Evolutionary conservation across 2,329 filamentous ascomycete genomes (phyloP).

Genomic region (Xylariaceae sp.): DNA sequence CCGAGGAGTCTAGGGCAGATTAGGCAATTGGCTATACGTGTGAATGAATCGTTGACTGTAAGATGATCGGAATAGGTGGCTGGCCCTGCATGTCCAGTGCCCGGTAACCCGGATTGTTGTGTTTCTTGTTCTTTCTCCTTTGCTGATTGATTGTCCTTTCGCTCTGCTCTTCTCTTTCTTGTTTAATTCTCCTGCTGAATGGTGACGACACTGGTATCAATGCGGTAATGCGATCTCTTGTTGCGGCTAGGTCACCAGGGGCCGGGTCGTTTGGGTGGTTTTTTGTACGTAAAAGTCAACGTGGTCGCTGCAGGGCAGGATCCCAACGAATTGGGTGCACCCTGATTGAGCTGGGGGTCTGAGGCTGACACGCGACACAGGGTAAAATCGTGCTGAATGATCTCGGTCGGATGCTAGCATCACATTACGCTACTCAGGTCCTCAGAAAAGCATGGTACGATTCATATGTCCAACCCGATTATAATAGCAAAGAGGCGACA

Average conservation of each 20-base stretch:
- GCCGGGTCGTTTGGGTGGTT: conserved; percentile 13
- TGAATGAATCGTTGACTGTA: conserved; percentile 7
- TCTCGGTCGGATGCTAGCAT: too few relatives aligned
- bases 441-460: background rate
- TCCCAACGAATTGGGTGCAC: conserved; percentile 24
- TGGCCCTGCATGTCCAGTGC: conserved; percentile 7
- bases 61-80: conserved; percentile 5
- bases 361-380: background rate
- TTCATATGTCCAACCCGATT: background rate
- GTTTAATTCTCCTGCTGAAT: background rate
- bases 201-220: conserved; percentile 6
- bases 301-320: conserved; percentile 20
- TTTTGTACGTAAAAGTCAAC: conserved; percentile 27
- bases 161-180: background rate
- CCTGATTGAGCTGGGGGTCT: conserved; percentile 8
- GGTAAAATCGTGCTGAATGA: too few relatives aligned
- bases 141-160: background rate
- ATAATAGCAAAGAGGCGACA: background rate
- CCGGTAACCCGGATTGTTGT: background rate
- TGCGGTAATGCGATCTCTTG: conserved; percentile 5
- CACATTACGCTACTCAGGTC: background rate
- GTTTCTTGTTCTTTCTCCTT: background rate
- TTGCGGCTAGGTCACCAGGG: conserved; percentile 8
- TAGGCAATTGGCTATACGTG: conserved; percentile 15
- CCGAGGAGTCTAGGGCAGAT: conserved; percentile 3